Evolutionary conservation across 2,329 filamentous ascomycete species (phyloP).

Genomic region (Colletotrichum sublineola): DNA sequence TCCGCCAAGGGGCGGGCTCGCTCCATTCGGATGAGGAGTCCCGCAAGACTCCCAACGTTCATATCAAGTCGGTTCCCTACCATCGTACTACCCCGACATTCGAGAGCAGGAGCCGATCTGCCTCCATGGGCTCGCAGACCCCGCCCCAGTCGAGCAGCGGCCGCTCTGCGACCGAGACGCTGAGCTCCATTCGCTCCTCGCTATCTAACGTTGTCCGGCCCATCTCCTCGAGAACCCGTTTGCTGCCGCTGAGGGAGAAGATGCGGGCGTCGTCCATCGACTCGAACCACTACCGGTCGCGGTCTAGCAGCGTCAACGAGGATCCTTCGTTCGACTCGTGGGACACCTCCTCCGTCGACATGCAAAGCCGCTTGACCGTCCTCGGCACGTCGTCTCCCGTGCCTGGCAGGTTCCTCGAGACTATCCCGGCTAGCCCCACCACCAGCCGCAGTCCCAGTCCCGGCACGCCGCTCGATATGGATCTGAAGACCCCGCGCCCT

Average conservation of each 20-base stretch:
- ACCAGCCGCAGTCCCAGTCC: constrained; percentile 76
- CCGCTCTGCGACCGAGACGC: constrained; percentile 59
- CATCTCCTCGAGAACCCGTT: constrained; percentile 67
- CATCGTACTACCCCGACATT: constrained; percentile 56
- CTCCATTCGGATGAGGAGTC: constrained; percentile 52
- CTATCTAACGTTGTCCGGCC: constrained; percentile 65
- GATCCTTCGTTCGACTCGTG: constrained; percentile 81
- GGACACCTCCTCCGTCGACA: constrained; percentile 78
- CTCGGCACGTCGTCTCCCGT: constrained; percentile 62
- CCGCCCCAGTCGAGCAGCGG: constrained; percentile 62
- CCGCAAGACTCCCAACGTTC: constrained; percentile 49
- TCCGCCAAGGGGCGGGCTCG: constrained; percentile 47
- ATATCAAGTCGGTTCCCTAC: constrained; percentile 68
- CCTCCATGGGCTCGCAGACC: constrained; percentile 54
- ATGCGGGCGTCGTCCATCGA: constrained; percentile 64
- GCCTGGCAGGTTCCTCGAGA: constrained; percentile 72
- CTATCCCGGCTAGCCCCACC: constrained; percentile 76
- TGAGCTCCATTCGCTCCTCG: constrained; percentile 63
- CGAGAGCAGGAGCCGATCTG: constrained; percentile 41
- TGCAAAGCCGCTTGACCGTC: constrained; percentile 71
- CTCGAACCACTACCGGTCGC: constrained; percentile 54
- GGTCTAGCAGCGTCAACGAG: constrained; percentile 52
- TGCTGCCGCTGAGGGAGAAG: constrained; percentile 61
- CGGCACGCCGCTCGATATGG: constrained; percentile 66
- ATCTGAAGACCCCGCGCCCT: constrained; percentile 61